These are phyloP conservation scores for Spirogloea muscicola DNA, from an alignment of 139 green algal species.

Conservation along the genomic window DNA sequence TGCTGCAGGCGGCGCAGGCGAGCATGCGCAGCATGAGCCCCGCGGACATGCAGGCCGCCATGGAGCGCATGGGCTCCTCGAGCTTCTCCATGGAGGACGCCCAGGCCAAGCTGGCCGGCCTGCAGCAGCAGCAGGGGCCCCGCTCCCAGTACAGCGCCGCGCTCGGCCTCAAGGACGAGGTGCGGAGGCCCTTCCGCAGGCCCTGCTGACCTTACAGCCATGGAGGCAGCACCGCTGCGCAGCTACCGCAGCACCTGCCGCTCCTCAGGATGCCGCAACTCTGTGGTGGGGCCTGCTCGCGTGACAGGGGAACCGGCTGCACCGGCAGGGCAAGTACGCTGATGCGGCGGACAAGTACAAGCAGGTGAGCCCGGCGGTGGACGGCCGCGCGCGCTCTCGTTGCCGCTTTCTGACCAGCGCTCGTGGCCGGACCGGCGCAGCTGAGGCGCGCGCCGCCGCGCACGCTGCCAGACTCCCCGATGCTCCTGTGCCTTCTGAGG, in stretches of 20 bases:
- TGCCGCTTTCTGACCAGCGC: background rate
- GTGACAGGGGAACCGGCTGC: slow-evolving; percentile 32
- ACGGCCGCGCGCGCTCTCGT: too few relatives aligned
- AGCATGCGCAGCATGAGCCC: slow-evolving; percentile 25
- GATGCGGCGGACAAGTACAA: slow-evolving; percentile 40
- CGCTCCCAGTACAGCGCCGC: slow-evolving; percentile 17
- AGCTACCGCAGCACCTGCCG: too few relatives aligned
- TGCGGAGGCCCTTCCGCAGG: too few relatives aligned
- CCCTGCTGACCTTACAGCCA: too few relatives aligned
- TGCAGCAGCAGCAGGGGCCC: slow-evolving; percentile 9
- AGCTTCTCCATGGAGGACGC: background rate
- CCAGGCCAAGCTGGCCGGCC: too few relatives aligned
- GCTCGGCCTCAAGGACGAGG: slow-evolving; percentile 17
- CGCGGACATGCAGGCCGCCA: slow-evolving; percentile 14
- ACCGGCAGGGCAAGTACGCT: slow-evolving; percentile 28
- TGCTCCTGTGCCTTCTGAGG: background rate
- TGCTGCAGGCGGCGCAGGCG: slow-evolving; percentile 16
- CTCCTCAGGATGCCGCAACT: too few relatives aligned
- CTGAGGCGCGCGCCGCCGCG: background rate
- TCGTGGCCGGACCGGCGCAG: background rate
- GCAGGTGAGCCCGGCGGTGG: slow-evolving; percentile 2
- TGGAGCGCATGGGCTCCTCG: slow-evolving; percentile 5
- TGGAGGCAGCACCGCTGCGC: too few relatives aligned
- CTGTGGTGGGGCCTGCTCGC: too few relatives aligned
- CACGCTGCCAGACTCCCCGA: background rate